Evolutionary conservation across 345 rosid genomes (phyloP), one percentile per base, ranked within the genome.

Genomic region (Arabis hirsuta): DNA sequence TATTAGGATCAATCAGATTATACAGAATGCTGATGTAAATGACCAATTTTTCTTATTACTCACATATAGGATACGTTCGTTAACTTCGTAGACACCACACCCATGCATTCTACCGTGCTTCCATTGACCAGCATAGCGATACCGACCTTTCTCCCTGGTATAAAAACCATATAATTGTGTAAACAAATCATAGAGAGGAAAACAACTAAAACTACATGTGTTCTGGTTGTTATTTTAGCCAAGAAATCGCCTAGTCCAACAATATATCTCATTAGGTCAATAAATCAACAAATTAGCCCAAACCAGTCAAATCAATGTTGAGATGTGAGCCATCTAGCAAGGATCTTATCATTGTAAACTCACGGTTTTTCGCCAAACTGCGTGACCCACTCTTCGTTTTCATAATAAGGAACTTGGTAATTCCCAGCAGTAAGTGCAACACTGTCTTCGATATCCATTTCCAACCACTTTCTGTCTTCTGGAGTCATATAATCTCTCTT

Each of bases 31-130:
- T 32, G 8, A 51, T 58, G 47, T 38, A 14, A 67, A 43, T 20
- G 19, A 65, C 62, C 65, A 47, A 19, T 24, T 59, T 57, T 59
- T 71, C 70, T 54, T 53, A 41, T 26, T 41, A 83, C 98, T 65
- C 81, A 92, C 98, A 78, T 75, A 79, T 29, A 84, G 38, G 52
- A 62, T 29, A 19, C 86, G 85, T 70, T 90, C 98, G 29, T 92
- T 90, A 80, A 92, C 84, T 82, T 87, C 91, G 73, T 92, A 92
- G 36, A 88, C 81, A 76, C 96, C 98, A 76, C 97, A 92, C 14
- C 97, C 97, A 81, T 92, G 98, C 93, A 92, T 84, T 80, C 93
- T 84, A 38, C 96, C 88, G 67, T 86, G 98, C 91, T 90, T 92
- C 98, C 97, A 92, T 73, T 92, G 86, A 59, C 98, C 97, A 81